Evolutionary conservation across 2,329 filamentous ascomycete species (phyloP), one percentile per base, ranked within the genome.

Genomic region (Fusarium brachygibbosum): DNA sequence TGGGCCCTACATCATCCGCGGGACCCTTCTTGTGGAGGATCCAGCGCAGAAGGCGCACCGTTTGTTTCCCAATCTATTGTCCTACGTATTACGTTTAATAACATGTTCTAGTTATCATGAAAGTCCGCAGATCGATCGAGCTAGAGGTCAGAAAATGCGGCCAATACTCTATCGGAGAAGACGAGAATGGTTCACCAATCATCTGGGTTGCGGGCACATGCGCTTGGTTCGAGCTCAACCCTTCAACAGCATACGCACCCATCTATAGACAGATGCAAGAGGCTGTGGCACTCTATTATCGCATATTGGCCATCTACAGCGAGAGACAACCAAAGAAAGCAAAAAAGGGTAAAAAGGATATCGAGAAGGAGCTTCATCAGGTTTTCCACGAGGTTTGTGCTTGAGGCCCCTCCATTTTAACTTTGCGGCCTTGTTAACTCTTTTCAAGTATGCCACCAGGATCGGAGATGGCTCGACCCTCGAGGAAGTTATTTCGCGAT

Each of bases 201-300:
- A 81, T 92, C 31, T 93, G 91, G 91, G 88, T 90, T 2, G 71
- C 74, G 2, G 78, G 77, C 35, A 74, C 82, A 55, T 85, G 88
- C 14, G 91, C 90, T 44, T 93, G 90, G 90, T 93, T 88, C 75
- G 86, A 90, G 73, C 84, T 93, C 41, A 81, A 81, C 32, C 90
- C 91, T 2, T 81, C 86, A n/a, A 74, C 81, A 12, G 76, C 79
- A 4, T 94, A 92, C 76, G 79, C 80, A 51, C 71, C 78, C 8
- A 87, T 87, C 29, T 90, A 86, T 76, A 78, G 84, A 31, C 81
- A 84, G 48, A 91, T 91, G 83, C 83, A 85, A 52, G 84, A 91
- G 75, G 90, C 88, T 3, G 86, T 91, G 14, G 82, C 84, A 11
- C 79, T 92, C 21, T 86, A 93, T 69, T 92, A 91, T 75, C 85